Percentiles rank a stretch among this genome's conserved stretches.
Conservation (phyloP, 2,329 filamentous ascomycete genomes). For the Penicillium sp. region DNA sequence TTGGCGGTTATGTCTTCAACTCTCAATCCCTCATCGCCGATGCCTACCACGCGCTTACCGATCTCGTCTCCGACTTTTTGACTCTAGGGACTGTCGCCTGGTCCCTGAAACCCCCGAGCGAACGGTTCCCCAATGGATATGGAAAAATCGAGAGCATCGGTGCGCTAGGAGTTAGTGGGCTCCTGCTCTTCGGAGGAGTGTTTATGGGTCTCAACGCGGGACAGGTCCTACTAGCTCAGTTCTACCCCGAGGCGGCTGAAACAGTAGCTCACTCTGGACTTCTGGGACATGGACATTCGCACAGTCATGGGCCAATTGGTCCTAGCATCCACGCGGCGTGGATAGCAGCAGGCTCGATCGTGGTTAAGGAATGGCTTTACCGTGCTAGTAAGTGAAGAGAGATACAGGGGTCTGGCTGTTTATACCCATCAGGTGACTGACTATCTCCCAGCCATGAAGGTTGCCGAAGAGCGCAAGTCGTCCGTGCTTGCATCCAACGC, state of each 20-base stretch:
- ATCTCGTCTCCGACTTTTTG: constrained; percentile 90
- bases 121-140: constrained; percentile 83
- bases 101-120: constrained; percentile 80
- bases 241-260: constrained; percentile 65
- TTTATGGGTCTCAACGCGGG: constrained; percentile 85
- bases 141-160: constrained; percentile 98
- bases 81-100: constrained; percentile 92
- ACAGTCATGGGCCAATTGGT: constrained; percentile 57
- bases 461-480: constrained; percentile 89
- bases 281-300: constrained; percentile 57
- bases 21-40: constrained; percentile 91
- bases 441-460: constrained; percentile 72
- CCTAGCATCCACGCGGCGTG: constrained; percentile 93
- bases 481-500: constrained; percentile 95
- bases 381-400: constrained; percentile 73
- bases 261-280: constrained; percentile 40
- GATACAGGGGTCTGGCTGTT: background rate
- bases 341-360: constrained; percentile 84
- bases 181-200: constrained; percentile 82
- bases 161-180: constrained; percentile 85
- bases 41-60: constrained; percentile 91
- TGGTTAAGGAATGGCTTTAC: constrained; percentile 96
- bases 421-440: constrained; percentile 5
- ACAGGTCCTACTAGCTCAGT: constrained; percentile 67
- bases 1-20: constrained; percentile 91